phyloP scores from a whole-genome alignment of 768 basidiomycete genomes.

The Pleurotus tuber-regium region DNA sequence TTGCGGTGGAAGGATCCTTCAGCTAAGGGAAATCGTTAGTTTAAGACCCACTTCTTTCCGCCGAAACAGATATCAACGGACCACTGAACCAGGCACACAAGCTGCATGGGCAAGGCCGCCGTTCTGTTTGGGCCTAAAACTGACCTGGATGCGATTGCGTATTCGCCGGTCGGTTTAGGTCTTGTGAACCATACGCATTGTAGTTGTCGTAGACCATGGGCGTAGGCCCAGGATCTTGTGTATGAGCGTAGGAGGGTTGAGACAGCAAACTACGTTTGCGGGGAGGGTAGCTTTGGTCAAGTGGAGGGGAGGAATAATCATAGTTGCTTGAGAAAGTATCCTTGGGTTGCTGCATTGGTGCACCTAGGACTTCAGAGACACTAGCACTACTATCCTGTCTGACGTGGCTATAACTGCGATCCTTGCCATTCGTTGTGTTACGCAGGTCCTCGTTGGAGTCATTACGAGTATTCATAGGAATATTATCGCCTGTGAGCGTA shows the following conservation, averaged over 20 bases:
- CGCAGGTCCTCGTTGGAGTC: constrained; percentile 46
- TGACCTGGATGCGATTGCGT: constrained; percentile 48
- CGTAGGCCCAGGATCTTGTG: constrained; percentile 37
- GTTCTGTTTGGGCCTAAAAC: constrained; percentile 22
- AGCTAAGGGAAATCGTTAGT: constrained; percentile 25
- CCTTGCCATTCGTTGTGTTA: constrained; percentile 18
- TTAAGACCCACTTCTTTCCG: neutral
- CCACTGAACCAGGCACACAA: constrained; percentile 1
- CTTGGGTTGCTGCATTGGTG: constrained; percentile 45
- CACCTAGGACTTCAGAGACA: constrained; percentile 52
- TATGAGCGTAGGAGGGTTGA: constrained; percentile 31
- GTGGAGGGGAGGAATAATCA: constrained; percentile 17
- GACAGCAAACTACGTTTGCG: constrained; percentile 6
- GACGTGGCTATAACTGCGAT: constrained; percentile 42
- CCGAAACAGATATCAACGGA: constrained; percentile 6
- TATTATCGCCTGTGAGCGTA: constrained; percentile 51
- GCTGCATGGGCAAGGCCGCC: constrained; percentile 11
- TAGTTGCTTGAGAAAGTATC: constrained; percentile 34
- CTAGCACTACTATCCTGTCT: constrained; percentile 54
- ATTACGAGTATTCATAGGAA: constrained; percentile 60
- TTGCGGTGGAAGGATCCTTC: constrained; percentile 43
- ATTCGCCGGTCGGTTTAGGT: constrained; percentile 33
- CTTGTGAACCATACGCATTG: constrained; percentile 22
- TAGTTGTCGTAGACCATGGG: constrained; percentile 34
- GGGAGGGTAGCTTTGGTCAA: constrained; percentile 8